A percentile compares a stretch with the other conserved stretches of the same genome.
Conservation (phyloP, 177 flowering plant species). For the Tripterygium wilfordii region DNA sequence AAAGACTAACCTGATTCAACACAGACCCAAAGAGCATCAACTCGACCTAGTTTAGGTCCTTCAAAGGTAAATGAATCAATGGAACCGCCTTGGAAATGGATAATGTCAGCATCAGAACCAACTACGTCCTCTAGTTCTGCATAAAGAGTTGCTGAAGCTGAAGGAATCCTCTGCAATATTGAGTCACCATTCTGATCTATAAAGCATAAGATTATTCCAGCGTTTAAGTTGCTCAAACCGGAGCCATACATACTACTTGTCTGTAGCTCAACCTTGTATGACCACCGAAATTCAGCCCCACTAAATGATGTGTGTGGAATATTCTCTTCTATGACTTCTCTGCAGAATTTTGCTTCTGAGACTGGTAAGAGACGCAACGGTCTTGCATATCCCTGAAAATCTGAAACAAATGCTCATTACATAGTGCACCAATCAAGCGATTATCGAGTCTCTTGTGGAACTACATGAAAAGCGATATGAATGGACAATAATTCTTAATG, state of each 20-base stretch:
- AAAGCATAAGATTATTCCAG: conserved; percentile 68
- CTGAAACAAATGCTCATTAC: too few relatives aligned
- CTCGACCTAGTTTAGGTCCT: conserved; percentile 57
- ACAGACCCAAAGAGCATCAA: conserved; percentile 77
- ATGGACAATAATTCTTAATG: too few relatives aligned
- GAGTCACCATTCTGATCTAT: conserved; percentile 70
- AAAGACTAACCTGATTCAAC: conserved; percentile 66
- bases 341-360: conserved; percentile 32
- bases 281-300: conserved; percentile 23
- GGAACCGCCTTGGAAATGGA: conserved; percentile 66
- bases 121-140: conserved; percentile 12
- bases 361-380: conserved; percentile 67
- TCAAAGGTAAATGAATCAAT: conserved; percentile 55
- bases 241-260: conserved; percentile 69
- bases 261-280: conserved; percentile 42
- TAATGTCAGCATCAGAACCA: conserved; percentile 17
- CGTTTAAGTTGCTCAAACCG: conserved; percentile 43
- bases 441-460: too few relatives aligned
- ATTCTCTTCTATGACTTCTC: conserved; percentile 6
- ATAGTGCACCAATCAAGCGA: too few relatives aligned
- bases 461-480: too few relatives aligned
- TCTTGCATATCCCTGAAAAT: conserved; percentile 64
- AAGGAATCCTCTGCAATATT: conserved; percentile 62
- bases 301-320: conserved; percentile 5
- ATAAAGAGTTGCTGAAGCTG: conserved; percentile 13